These are phyloP conservation scores for Yamadazyma triangularis DNA, from an alignment of 1,139 yeast genomes.

Conservation along the genomic window DNA sequence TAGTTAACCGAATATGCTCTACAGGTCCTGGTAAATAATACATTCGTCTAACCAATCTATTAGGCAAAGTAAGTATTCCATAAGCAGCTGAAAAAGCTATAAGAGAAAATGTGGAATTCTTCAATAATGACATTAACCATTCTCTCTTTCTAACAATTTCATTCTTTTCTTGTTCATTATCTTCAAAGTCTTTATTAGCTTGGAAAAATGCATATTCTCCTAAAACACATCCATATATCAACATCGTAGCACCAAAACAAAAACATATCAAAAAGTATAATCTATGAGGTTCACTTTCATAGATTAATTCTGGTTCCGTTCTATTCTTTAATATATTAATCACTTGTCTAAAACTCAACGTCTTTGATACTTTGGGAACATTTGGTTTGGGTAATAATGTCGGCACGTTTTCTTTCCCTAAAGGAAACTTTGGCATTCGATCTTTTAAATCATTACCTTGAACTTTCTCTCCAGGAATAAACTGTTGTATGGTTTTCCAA, in stretches of 20 bases:
- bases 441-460: slow-evolving; percentile 47
- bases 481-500: slow-evolving; percentile 43
- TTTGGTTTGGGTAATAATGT: slow-evolving; percentile 70
- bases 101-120: slow-evolving; percentile 32
- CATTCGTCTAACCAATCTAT: slow-evolving; percentile 67
- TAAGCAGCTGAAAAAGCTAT: slow-evolving; percentile 38
- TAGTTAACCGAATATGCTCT: slow-evolving; percentile 57
- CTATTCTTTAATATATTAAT: slow-evolving; percentile 54
- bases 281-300: slow-evolving; percentile 81
- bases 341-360: slow-evolving; percentile 58
- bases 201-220: slow-evolving; percentile 56
- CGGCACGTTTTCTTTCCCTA: slow-evolving; percentile 63
- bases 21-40: slow-evolving; percentile 65
- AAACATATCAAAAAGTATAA: slow-evolving; percentile 68
- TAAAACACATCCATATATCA: slow-evolving; percentile 62
- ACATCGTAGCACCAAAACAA: slow-evolving; percentile 63
- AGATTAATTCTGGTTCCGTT: slow-evolving; percentile 65
- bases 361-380: slow-evolving; percentile 60
- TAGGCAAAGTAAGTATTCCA: slow-evolving; percentile 51
- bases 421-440: slow-evolving; percentile 60
- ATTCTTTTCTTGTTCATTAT: slow-evolving; percentile 47
- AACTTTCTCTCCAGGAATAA: slow-evolving; percentile 58
- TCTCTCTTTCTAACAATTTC: slow-evolving; percentile 34
- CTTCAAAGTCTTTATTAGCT: slow-evolving; percentile 53
- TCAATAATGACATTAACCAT: slow-evolving; percentile 28